A percentile compares a stretch with the other conserved stretches of the same genome.
These are phyloP conservation scores for Yamadazyma songkhlaensis DNA, from an alignment of 1,139 yeast genomes.

Conservation along the genomic window DNA sequence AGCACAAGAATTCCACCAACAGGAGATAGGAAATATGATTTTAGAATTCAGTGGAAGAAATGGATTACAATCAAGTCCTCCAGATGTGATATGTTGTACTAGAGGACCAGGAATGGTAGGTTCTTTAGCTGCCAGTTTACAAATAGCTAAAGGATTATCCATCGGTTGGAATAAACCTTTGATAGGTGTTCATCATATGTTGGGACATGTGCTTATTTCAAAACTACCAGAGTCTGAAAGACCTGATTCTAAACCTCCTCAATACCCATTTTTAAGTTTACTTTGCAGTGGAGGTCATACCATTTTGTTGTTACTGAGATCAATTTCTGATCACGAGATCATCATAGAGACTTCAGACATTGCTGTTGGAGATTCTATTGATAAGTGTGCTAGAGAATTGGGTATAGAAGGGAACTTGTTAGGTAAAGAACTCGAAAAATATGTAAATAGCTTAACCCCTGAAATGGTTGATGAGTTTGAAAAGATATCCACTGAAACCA, in stretches of 20 bases:
- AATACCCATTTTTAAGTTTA: constrained; percentile 76
- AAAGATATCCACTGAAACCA: constrained; percentile 19
- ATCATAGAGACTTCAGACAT: constrained; percentile 78
- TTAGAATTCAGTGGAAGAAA: constrained; percentile 25
- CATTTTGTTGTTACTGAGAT: constrained; percentile 67
- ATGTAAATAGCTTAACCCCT: constrained; percentile 35
- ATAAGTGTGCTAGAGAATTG: constrained; percentile 85
- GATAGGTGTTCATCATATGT: constrained; percentile 94
- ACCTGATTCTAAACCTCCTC: constrained; percentile 32
- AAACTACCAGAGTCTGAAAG: constrained; percentile 46
- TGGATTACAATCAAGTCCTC: constrained; percentile 31
- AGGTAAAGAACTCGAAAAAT: constrained; percentile 75
- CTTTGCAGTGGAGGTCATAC: constrained; percentile 96
- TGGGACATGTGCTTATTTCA: constrained; percentile 82
- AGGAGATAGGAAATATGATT: constrained; percentile 35
- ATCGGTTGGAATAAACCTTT: constrained; percentile 76
- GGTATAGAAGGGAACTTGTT: constrained; percentile 82
- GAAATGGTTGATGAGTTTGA: constrained; percentile 20
- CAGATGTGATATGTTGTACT: constrained; percentile 84
- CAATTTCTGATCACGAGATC: constrained; percentile 65
- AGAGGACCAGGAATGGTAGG: constrained; percentile 98
- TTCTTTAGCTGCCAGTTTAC: constrained; percentile 76
- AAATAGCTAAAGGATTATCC: constrained; percentile 80
- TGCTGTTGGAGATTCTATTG: constrained; percentile 92
- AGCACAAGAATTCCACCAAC: constrained; percentile 80